Evolutionary conservation across 352 stramenopile genomes (phyloP).

Genomic region (Phytophthora palmivora): DNA sequence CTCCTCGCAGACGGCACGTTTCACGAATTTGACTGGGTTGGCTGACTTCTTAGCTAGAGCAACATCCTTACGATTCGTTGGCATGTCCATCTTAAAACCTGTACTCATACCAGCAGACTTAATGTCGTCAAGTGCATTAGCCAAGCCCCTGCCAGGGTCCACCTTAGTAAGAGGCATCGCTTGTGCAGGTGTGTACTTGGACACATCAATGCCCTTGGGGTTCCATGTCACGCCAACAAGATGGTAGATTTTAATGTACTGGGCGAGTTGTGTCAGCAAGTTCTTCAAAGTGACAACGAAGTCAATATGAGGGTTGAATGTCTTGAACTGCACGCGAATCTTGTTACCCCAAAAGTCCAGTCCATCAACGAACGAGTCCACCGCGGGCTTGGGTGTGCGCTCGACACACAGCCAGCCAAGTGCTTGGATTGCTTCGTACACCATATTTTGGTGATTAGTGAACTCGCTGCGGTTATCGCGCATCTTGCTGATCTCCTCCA

Average conservation of each 20-base stretch:
- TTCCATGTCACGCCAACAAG: slow-evolving; percentile 96
- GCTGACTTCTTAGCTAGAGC: slow-evolving; percentile 36
- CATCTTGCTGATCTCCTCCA: slow-evolving; percentile 83
- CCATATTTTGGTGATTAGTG: slow-evolving; percentile 89
- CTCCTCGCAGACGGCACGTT: no score
- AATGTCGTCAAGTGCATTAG: slow-evolving; percentile 90
- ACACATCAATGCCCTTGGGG: slow-evolving; percentile 72
- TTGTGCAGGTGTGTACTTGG: slow-evolving; percentile 46
- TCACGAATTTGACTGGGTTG: slow-evolving; percentile 63
- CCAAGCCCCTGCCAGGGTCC: slow-evolving; percentile 67
- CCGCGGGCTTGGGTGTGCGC: slow-evolving; percentile 92
- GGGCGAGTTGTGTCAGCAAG: slow-evolving; percentile 91
- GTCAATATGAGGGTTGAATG: slow-evolving; percentile 89
- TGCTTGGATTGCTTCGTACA: slow-evolving; percentile 88
- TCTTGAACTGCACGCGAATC: slow-evolving; percentile 97
- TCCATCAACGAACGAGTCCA: slow-evolving; percentile 95
- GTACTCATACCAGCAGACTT: slow-evolving; percentile 89
- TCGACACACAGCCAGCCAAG: slow-evolving; percentile 85
- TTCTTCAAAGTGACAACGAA: slow-evolving; percentile 96
- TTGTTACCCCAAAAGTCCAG: slow-evolving; percentile 98
- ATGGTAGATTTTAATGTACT: slow-evolving; percentile 96
- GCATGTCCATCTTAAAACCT: no score
- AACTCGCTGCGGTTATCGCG: slow-evolving; percentile 87
- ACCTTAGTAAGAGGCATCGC: no score
- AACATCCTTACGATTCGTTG: no score